phyloP scores from a whole-genome alignment of 495 filamentous ascomycete species.

The Cercophora samala region DNA sequence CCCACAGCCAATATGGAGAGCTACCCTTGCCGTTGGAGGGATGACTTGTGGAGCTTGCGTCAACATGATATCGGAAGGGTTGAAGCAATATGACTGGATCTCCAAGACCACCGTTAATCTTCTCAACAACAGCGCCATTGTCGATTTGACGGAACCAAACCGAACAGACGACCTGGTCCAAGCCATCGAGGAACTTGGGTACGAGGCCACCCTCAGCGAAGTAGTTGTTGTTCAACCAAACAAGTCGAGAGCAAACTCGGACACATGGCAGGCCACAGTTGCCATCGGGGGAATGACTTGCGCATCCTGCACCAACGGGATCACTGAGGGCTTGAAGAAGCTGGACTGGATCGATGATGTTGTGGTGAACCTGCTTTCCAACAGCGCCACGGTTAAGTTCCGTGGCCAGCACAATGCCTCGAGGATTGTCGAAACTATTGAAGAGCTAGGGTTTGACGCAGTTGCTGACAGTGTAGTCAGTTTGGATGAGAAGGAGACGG shows the following conservation, averaged over 20 bases:
- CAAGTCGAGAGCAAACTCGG: constrained; percentile 28
- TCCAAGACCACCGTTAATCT: constrained; percentile 63
- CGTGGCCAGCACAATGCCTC: constrained; percentile 48
- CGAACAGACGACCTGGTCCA: constrained; percentile 56
- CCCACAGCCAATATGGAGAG: constrained; percentile 41
- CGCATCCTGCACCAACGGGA: constrained; percentile 63
- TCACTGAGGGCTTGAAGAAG: constrained; percentile 62
- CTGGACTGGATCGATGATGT: constrained; percentile 60
- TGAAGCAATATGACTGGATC: constrained; percentile 64
- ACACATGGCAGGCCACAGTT: constrained; percentile 55
- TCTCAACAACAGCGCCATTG: constrained; percentile 65
- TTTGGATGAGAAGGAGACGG: constrained; percentile 23
- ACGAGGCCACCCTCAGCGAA: constrained; percentile 58
- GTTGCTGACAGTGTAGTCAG: constrained; percentile 51
- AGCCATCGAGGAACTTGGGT: constrained; percentile 78
- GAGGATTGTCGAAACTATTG: constrained; percentile 65
- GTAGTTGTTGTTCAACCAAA: constrained; percentile 25
- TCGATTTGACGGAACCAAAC: constrained; percentile 56
- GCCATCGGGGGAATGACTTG: constrained; percentile 85
- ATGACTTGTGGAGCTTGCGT: constrained; percentile 84
- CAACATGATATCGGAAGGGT: constrained; percentile 60
- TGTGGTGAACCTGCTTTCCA: constrained; percentile 66
- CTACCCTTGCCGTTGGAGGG: constrained; percentile 67
- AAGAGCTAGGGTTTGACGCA: constrained; percentile 78
- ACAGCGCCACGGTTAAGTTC: constrained; percentile 68